Conservation (phyloP, 768 basidiomycete genomes). For the Heimioporus sp. region DNA sequence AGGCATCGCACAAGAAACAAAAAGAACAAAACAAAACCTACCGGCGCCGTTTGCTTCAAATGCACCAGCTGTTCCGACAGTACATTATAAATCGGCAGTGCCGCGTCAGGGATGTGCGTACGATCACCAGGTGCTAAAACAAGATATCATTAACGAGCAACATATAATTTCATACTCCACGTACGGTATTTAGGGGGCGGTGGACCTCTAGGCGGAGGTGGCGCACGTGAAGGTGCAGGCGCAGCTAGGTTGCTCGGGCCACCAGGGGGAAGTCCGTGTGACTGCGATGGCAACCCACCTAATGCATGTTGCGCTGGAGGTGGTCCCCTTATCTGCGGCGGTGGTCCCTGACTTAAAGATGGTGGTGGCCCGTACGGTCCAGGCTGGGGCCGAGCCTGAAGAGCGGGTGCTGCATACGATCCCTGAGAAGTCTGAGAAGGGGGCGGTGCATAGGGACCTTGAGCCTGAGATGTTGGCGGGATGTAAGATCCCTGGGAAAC, state of each 20-base stretch:
- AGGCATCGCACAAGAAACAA: too few species aligned
- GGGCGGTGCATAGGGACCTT: constrained; percentile 13
- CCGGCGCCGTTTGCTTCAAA: constrained; percentile 74
- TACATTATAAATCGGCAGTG: constrained; percentile 62
- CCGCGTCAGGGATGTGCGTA: constrained; percentile 80
- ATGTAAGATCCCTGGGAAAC: constrained; percentile 29
- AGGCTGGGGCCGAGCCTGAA: constrained; percentile 13
- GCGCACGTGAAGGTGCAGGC: constrained; percentile 27
- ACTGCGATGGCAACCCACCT: constrained; percentile 22
- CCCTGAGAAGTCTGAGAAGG: constrained; percentile 22
- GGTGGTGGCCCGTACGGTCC: constrained; percentile 31
- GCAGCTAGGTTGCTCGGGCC: constrained; percentile 24
- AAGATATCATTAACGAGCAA: not conserved
- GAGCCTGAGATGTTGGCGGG: constrained; percentile 26
- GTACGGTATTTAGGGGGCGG: constrained; percentile 58
- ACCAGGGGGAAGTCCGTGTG: constrained; percentile 28
- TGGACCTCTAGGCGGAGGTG: constrained; percentile 37
- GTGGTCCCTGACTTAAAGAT: constrained; percentile 24
- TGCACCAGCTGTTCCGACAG: constrained; percentile 61
- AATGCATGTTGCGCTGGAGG: constrained; percentile 32
- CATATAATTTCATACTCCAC: constrained; percentile 22
- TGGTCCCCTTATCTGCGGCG: constrained; percentile 23
- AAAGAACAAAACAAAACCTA: constrained; percentile 35
- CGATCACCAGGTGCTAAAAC: constrained; percentile 81
- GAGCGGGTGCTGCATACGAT: constrained; percentile 20